Percentiles rank a stretch among this genome's conserved stretches.
phyloP scores from a whole-genome alignment of 2,329 filamentous ascomycete species.

The Metarhizium humberi region DNA sequence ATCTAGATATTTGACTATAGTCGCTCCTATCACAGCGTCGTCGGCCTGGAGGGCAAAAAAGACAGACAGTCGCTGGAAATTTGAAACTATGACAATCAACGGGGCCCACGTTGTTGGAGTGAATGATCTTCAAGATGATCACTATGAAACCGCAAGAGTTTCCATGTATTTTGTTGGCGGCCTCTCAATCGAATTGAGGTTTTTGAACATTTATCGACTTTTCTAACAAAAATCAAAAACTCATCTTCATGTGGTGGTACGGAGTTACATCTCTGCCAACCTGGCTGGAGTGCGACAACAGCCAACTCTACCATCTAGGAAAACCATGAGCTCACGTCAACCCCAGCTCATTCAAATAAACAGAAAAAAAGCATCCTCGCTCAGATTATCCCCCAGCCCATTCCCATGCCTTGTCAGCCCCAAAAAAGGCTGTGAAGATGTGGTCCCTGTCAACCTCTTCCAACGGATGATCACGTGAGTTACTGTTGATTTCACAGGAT shows the following conservation, averaged over 20 bases:
- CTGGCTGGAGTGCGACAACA: no score
- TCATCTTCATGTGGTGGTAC: no score
- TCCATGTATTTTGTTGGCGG: not conserved
- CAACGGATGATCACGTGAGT: constrained; percentile 10
- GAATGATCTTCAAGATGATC: not conserved
- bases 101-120: no score
- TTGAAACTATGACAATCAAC: not conserved
- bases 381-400: no score
- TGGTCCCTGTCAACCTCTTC: not conserved
- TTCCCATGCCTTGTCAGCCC: no score
- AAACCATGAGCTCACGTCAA: no score
- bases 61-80: not conserved
- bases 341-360: no score
- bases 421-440: no score
- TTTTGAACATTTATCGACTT: not conserved
- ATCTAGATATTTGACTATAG: constrained; percentile 3
- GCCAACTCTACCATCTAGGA: no score
- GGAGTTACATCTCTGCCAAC: no score
- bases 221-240: not conserved
- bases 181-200: not conserved
- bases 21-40: not conserved
- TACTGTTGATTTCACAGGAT: not conserved
- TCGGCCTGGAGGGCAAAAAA: not conserved
- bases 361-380: no score
- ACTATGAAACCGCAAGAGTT: not conserved